Conservation (phyloP, 345 rosid genomes). For the Gynandropsis gynandra region DNA sequence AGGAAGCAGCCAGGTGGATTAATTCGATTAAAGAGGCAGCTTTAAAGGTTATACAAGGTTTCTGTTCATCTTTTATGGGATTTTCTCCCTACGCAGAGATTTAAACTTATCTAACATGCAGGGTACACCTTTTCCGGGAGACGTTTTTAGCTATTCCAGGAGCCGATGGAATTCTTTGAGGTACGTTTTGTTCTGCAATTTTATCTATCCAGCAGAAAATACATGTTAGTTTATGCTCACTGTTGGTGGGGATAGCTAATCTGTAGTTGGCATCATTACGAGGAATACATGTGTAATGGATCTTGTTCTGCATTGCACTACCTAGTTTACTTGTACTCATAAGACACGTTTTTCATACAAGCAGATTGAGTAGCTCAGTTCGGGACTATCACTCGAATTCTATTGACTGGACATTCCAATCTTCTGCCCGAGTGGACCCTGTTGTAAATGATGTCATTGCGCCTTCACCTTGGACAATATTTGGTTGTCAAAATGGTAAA, state of each 20-base stretch:
- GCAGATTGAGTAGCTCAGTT: conserved; percentile 58
- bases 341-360: conserved; percentile 9
- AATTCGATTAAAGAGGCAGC: conserved; percentile 73
- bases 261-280: background rate
- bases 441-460: conserved; percentile 78
- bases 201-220: background rate
- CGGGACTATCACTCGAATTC: conserved; percentile 39
- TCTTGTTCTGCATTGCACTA: no score
- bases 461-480: conserved; percentile 92
- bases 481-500: conserved; percentile 89
- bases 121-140: conserved; percentile 48
- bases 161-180: conserved; percentile 69
- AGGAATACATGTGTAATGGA: no score
- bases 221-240: background rate
- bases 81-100: conserved; percentile 15
- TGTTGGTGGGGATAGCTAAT: background rate
- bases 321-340: background rate
- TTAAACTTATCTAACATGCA: conserved; percentile 34
- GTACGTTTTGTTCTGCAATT: conserved; percentile 21
- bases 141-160: conserved; percentile 46
- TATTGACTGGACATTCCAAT: conserved; percentile 67
- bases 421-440: conserved; percentile 46
- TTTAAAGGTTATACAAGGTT: conserved; percentile 45
- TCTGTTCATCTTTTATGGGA: conserved; percentile 2
- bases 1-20: conserved; percentile 96